Evolutionary conservation across 345 rosid species (phyloP).

Genomic region (Populus euphratica): DNA sequence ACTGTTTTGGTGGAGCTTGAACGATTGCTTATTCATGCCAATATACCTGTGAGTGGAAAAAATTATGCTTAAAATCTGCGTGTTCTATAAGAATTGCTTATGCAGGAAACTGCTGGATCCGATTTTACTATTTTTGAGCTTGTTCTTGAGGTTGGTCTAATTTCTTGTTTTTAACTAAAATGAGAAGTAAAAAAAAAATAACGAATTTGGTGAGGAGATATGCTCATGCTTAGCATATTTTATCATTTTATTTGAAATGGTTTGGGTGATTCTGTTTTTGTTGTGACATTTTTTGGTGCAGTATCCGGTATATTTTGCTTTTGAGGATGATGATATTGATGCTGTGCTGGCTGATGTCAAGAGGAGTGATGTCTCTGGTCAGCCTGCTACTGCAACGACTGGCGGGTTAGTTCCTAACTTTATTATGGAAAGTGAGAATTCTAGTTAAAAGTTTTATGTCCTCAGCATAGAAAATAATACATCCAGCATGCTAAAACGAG

Average conservation of each 20-base stretch:
- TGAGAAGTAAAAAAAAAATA: no score
- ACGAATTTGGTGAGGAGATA: no score
- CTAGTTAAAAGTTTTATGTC: neutral
- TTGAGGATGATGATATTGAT: conserved; percentile 80
- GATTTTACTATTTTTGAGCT: no score
- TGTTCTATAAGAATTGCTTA: no score
- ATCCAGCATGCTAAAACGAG: neutral
- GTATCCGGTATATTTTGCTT: conserved; percentile 96
- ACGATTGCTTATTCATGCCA: conserved; percentile 61
- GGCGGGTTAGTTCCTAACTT: conserved; percentile 73
- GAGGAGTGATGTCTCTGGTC: conserved; percentile 83
- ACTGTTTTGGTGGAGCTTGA: conserved; percentile 57
- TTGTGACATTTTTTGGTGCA: conserved; percentile 26
- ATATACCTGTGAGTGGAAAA: conserved; percentile 70
- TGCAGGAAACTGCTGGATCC: no score
- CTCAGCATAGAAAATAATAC: neutral
- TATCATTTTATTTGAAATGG: neutral
- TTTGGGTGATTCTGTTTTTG: neutral
- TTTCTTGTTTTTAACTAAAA: no score
- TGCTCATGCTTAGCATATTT: no score
- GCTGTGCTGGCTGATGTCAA: conserved; percentile 75
- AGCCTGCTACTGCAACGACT: conserved; percentile 89
- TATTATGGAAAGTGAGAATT: conserved; percentile 3
- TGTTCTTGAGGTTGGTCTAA: neutral
- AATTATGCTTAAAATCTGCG: neutral